Conservation (phyloP, 306 rosid species). For the Urtica urens region DNA sequence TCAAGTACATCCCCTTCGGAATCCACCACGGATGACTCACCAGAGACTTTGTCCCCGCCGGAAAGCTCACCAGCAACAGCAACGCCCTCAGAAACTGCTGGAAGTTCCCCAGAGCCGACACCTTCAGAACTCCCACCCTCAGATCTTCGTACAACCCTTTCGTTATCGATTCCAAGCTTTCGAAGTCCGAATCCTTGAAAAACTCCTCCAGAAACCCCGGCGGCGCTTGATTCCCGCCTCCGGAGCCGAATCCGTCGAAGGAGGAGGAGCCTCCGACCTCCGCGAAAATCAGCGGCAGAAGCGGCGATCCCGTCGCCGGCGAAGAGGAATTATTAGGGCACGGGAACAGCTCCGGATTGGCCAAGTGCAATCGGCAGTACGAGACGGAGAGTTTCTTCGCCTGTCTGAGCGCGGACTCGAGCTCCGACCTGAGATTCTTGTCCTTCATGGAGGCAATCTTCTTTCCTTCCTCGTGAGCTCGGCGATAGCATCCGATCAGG, state of each 20-base stretch:
- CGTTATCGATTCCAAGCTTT: constrained; percentile 60
- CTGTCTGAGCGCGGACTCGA: constrained; percentile 50
- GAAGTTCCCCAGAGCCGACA: constrained; percentile 87
- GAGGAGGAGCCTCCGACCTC: constrained; percentile 46
- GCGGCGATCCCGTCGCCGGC: constrained; percentile 28
- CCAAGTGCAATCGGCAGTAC: constrained; percentile 74
- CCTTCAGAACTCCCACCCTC: constrained; percentile 72
- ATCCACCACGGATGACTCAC: constrained; percentile 92
- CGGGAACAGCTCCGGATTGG: constrained; percentile 58
- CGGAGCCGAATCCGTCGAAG: constrained; percentile 37
- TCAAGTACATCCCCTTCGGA: constrained; percentile 65
- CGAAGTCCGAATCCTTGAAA: constrained; percentile 68
- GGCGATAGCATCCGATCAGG: constrained; percentile 58
- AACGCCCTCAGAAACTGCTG: constrained; percentile 76
- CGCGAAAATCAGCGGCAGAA: constrained; percentile 53
- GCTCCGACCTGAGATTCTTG: constrained; percentile 38
- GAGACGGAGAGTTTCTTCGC: constrained; percentile 66
- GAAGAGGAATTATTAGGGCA: constrained; percentile 15
- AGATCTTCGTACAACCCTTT: constrained; percentile 76
- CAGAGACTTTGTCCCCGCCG: constrained; percentile 69
- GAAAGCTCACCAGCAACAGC: constrained; percentile 66
- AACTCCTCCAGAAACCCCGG: constrained; percentile 93
- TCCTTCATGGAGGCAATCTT: constrained; percentile 69
- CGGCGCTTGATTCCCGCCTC: constrained; percentile 46
- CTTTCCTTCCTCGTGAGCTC: constrained; percentile 69